Conservation (phyloP, 2,329 filamentous ascomycete genomes). For the Drechslerella dactyloides region DNA sequence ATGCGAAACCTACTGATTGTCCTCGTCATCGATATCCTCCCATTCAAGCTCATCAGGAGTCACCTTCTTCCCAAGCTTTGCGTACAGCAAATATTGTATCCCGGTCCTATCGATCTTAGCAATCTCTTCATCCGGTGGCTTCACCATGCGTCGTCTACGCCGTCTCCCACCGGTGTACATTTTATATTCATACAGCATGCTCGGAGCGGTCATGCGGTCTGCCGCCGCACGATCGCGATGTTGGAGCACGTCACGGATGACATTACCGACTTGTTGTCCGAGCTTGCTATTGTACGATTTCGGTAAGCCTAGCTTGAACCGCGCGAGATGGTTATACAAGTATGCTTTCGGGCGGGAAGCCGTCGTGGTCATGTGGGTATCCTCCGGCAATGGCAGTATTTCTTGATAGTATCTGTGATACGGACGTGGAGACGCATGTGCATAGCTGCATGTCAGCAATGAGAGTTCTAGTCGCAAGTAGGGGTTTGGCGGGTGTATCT, state of each 20-base stretch:
- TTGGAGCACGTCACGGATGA: not conserved
- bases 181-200: constrained; percentile 10
- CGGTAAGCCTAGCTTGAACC: constrained; percentile 37
- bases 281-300: not conserved
- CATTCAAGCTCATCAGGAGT: constrained; percentile 1
- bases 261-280: not conserved
- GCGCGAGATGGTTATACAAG: constrained; percentile 34
- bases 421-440: too few relatives aligned
- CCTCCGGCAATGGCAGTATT: constrained; percentile 8
- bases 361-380: constrained; percentile 7
- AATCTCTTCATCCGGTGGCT: not conserved
- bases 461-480: not conserved
- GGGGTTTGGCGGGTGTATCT: too few relatives aligned
- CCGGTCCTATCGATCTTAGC: not conserved
- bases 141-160: not conserved
- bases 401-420: constrained; percentile 21
- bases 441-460: too few relatives aligned
- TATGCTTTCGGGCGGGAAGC: constrained; percentile 12
- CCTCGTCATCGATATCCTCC: not conserved
- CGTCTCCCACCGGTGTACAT: constrained; percentile 4
- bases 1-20: not conserved
- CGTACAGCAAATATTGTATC: constrained; percentile 1
- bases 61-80: not conserved
- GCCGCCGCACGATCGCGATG: constrained; percentile 3
- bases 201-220: not conserved